Conservation (phyloP, 371 early-diverging fungal species). For the Haplosporangium sp. region DNA sequence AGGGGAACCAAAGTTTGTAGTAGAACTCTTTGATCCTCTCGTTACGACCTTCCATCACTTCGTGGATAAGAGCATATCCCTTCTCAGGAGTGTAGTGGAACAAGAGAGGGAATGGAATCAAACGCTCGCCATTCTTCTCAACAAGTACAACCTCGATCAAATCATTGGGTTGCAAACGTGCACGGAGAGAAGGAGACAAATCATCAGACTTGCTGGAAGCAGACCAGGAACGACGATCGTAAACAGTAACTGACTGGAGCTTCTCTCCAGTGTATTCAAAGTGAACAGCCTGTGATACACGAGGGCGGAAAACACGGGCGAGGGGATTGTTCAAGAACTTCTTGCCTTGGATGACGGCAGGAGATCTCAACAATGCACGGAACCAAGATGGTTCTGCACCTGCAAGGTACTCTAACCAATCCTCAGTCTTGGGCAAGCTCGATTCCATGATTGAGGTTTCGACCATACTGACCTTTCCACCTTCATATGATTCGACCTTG, state of each 20-base stretch:
- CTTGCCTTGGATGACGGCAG: slow-evolving; percentile 85
- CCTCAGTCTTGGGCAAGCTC: slow-evolving; percentile 74
- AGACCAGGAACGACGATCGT: slow-evolving; percentile 73
- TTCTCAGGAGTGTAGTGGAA: slow-evolving; percentile 86
- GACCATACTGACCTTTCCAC: slow-evolving; percentile 63
- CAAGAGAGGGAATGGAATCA: slow-evolving; percentile 80
- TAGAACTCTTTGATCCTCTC: slow-evolving; percentile 95
- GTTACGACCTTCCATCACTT: slow-evolving; percentile 94
- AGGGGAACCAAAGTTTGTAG: slow-evolving; percentile 86
- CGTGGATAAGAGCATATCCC: slow-evolving; percentile 90
- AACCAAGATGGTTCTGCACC: slow-evolving; percentile 86
- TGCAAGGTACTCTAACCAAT: slow-evolving; percentile 82
- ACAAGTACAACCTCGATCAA: slow-evolving; percentile 77
- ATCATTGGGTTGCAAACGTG: slow-evolving; percentile 68
- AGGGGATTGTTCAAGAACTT: slow-evolving; percentile 84
- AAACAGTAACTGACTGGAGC: slow-evolving; percentile 66
- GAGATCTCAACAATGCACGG: slow-evolving; percentile 87
- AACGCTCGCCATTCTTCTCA: slow-evolving; percentile 75
- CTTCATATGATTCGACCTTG: slow-evolving; percentile 43
- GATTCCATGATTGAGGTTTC: slow-evolving; percentile 64
- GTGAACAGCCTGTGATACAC: slow-evolving; percentile 82
- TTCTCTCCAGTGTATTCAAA: slow-evolving; percentile 66
- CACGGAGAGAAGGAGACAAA: slow-evolving; percentile 70
- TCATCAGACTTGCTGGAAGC: slow-evolving; percentile 67
- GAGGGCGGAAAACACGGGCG: slow-evolving; percentile 84